phyloP scores from a whole-genome alignment of 148 eudicot genomes.

The Fagopyrum esculentum region DNA sequence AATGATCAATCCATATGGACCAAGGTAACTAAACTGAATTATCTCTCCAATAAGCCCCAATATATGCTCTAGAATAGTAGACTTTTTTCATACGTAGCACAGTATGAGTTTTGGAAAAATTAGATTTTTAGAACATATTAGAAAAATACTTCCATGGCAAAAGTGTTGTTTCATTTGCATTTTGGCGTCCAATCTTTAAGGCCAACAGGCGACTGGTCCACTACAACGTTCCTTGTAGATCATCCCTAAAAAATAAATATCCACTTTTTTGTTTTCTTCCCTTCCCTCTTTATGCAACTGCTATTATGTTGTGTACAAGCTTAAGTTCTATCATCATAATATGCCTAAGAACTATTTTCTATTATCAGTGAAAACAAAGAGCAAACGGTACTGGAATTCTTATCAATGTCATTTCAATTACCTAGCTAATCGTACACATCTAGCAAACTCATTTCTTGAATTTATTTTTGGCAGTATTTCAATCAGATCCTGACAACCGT shows the following conservation, averaged over 20 bases:
- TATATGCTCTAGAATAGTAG: background rate
- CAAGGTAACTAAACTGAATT: constrained; percentile 43
- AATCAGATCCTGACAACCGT: constrained; percentile 83
- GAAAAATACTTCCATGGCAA: background rate
- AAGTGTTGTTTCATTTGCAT: background rate
- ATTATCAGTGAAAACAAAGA: background rate
- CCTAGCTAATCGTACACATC: background rate
- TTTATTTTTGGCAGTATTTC: constrained; percentile 51
- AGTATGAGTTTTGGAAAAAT: background rate
- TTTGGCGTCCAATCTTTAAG: background rate
- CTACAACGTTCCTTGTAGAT: background rate
- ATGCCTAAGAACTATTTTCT: background rate
- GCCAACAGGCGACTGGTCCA: background rate
- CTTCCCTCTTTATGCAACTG: background rate
- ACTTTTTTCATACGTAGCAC: background rate
- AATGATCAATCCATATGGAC: constrained; percentile 77
- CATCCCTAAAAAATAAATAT: background rate
- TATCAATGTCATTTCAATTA: background rate
- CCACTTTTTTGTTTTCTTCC: background rate
- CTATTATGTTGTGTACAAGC: background rate
- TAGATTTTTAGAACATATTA: background rate
- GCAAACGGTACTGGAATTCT: background rate
- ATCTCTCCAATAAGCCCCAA: background rate
- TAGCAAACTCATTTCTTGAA: background rate
- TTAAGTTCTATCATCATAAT: background rate